phyloP scores from a whole-genome alignment of 306 rosid species.

The Castanea crenata region DNA sequence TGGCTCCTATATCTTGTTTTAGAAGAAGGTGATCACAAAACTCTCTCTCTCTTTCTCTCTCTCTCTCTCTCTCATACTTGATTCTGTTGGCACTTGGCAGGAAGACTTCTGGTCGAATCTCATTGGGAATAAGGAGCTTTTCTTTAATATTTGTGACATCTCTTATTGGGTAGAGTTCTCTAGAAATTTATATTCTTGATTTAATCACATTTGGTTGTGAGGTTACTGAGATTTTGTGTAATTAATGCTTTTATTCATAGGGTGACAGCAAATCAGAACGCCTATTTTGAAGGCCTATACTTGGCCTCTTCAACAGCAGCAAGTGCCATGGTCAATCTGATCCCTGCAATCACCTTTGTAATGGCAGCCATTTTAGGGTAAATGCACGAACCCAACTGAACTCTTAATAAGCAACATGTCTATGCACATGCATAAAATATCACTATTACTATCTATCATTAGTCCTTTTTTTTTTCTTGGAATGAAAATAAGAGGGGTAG shows the following conservation, averaged over 20 bases:
- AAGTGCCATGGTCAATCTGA: slow-evolving; percentile 62
- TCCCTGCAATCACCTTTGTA: slow-evolving; percentile 64
- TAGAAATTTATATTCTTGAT: not conserved
- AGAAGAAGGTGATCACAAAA: slow-evolving; percentile 22
- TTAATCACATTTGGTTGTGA: not conserved
- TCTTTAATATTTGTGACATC: slow-evolving; percentile 51
- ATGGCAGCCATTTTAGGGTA: slow-evolving; percentile 63
- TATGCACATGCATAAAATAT: not conserved
- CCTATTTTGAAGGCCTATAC: slow-evolving; percentile 60
- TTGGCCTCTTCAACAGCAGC: slow-evolving; percentile 62
- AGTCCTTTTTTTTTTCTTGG: not conserved
- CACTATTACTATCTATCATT: not conserved
- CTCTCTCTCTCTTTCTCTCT: not conserved
- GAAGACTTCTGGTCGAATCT: slow-evolving; percentile 33
- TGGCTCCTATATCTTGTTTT: slow-evolving; percentile 47
- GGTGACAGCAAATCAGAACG: slow-evolving; percentile 62
- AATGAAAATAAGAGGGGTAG: no score
- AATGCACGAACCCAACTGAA: not conserved
- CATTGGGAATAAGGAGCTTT: slow-evolving; percentile 47
- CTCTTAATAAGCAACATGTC: not conserved
- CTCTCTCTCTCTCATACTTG: not conserved
- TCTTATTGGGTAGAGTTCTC: slow-evolving; percentile 52
- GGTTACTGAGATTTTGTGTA: not conserved
- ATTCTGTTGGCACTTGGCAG: slow-evolving; percentile 36
- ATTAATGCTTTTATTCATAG: slow-evolving; percentile 27